Percentiles rank a stretch among this genome's conserved stretches.
These are phyloP conservation scores for Turnera subulata DNA, from an alignment of 345 rosid species.

Conservation along the genomic window DNA sequence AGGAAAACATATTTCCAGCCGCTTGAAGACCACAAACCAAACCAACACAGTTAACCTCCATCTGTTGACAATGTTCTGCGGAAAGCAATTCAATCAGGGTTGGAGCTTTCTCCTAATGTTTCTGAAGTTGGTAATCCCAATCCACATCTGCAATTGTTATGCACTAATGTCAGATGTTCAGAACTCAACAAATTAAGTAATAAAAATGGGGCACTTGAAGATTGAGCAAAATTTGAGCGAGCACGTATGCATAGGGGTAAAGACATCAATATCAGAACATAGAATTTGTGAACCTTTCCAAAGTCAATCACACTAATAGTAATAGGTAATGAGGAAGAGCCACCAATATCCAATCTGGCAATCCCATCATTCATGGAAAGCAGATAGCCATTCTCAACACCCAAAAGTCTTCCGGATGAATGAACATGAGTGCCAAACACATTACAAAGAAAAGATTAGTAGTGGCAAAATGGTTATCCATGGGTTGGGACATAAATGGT, in stretches of 20 bases:
- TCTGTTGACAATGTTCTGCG: slow-evolving; percentile 37
- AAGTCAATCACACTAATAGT: slow-evolving; percentile 54
- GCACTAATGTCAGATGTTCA: slow-evolving; percentile 36
- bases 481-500: no score
- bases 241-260: not conserved
- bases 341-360: slow-evolving; percentile 31
- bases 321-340: slow-evolving; percentile 51
- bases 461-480: no score
- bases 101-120: slow-evolving; percentile 45
- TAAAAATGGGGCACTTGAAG: not conserved
- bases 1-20: slow-evolving; percentile 40
- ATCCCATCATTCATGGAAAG: slow-evolving; percentile 30
- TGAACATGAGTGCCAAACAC: not conserved
- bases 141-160: slow-evolving; percentile 27
- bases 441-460: not conserved
- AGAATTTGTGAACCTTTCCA: slow-evolving; percentile 45
- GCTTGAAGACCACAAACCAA: slow-evolving; percentile 18
- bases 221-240: not conserved
- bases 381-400: slow-evolving; percentile 35
- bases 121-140: slow-evolving; percentile 48
- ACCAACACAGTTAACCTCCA: slow-evolving; percentile 22
- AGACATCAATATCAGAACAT: not conserved
- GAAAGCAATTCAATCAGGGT: slow-evolving; percentile 55
- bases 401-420: slow-evolving; percentile 45
- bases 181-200: slow-evolving; percentile 3